A percentile compares a stretch with the other conserved stretches of the same genome.
Evolutionary conservation across 441 rosid genomes (phyloP).

Genomic region (Jatropha podagrica): DNA sequence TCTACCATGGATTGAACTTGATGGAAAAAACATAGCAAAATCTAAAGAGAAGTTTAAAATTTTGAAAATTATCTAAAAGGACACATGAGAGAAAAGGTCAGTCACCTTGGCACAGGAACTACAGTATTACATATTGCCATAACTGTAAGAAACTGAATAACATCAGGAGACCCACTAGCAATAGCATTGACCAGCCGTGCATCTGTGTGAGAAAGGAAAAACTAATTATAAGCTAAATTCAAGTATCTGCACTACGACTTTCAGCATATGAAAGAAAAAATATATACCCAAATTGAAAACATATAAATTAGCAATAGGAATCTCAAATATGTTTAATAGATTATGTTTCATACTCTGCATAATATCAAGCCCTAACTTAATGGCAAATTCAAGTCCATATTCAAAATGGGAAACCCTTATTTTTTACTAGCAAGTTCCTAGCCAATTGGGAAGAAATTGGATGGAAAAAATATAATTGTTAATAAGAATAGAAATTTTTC

Average conservation of each 20-base stretch:
- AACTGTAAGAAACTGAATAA: slow-evolving; percentile 77
- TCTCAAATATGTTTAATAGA: background rate
- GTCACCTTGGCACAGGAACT: slow-evolving; percentile 80
- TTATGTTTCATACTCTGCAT: background rate
- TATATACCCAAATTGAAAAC: background rate
- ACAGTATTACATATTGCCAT: slow-evolving; percentile 99
- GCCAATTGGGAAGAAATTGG: background rate
- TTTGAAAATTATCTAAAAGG: background rate
- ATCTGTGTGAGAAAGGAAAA: slow-evolving; percentile 45
- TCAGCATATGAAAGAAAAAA: background rate
- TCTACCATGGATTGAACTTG: background rate
- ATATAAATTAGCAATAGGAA: background rate
- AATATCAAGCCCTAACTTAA: background rate
- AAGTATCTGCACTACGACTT: background rate
- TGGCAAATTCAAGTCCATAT: background rate
- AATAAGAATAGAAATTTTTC: background rate
- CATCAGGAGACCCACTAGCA: slow-evolving; percentile 80
- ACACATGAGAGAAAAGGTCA: background rate
- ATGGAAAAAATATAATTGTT: background rate
- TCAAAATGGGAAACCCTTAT: background rate
- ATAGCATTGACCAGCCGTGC: slow-evolving; percentile 64
- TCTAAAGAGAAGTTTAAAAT: background rate
- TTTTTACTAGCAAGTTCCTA: background rate
- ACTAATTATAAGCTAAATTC: slow-evolving; percentile 21
- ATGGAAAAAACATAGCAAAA: background rate